Conservation (phyloP, 495 filamentous ascomycete genomes). For the Diplogelasinospora grovesii region DNA sequence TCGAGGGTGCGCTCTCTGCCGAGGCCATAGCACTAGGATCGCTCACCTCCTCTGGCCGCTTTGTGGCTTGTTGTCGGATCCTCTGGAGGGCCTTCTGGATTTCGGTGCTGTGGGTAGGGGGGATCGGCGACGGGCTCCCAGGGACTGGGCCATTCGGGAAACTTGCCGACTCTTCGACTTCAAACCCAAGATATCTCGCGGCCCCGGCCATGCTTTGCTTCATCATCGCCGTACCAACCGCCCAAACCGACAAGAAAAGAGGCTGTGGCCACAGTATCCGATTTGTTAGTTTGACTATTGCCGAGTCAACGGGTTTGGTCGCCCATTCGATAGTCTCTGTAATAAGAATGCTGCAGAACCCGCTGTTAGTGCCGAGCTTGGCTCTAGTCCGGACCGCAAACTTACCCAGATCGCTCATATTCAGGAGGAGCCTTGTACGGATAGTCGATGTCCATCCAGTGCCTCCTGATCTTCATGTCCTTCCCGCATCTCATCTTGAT, state of each 20-base stretch:
- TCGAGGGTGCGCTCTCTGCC: background rate
- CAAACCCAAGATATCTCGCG: slow-evolving; percentile 29
- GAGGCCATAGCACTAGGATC: slow-evolving; percentile 14
- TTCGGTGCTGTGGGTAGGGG: slow-evolving; percentile 5
- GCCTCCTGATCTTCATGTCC: slow-evolving; percentile 17
- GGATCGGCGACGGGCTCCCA: background rate
- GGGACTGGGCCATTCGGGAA: background rate
- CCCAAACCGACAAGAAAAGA: slow-evolving; percentile 27
- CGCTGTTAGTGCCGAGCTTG: slow-evolving; percentile 1
- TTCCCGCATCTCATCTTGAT: slow-evolving; percentile 15
- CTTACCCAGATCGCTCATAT: slow-evolving; percentile 35
- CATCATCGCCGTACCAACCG: slow-evolving; percentile 23
- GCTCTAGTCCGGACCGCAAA: background rate
- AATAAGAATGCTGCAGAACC: slow-evolving; percentile 19
- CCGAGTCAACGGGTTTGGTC: slow-evolving; percentile 23
- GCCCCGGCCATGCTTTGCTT: slow-evolving; percentile 22
- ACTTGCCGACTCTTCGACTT: background rate
- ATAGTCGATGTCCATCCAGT: slow-evolving; percentile 36
- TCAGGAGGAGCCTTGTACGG: slow-evolving; percentile 35
- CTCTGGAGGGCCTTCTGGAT: slow-evolving; percentile 21
- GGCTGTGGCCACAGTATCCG: slow-evolving; percentile 31
- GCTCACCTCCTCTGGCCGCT: slow-evolving; percentile 21
- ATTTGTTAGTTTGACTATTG: slow-evolving; percentile 19
- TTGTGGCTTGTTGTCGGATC: slow-evolving; percentile 26
- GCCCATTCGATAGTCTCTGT: slow-evolving; percentile 24